Conservation (phyloP, 805 yeast genomes). For the Candida silvatica region DNA sequence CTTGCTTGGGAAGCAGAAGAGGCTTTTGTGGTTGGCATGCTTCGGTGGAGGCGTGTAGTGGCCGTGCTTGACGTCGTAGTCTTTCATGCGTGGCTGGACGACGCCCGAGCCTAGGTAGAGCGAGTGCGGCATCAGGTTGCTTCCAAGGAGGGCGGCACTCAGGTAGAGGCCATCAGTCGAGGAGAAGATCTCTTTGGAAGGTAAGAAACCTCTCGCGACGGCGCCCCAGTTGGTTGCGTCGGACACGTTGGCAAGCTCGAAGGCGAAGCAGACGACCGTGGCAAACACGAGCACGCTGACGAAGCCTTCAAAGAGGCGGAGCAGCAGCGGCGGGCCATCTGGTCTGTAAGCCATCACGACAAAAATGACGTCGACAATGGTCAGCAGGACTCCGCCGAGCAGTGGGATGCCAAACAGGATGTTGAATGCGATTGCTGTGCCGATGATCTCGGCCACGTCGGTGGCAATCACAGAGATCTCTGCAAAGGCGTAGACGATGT, state of each 20-base stretch:
- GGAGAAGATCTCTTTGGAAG: slow-evolving; percentile 35
- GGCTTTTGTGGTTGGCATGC: neutral
- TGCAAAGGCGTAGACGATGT: slow-evolving; percentile 64
- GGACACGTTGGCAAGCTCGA: slow-evolving; percentile 68
- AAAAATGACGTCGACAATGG: slow-evolving; percentile 78
- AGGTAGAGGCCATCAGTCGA: slow-evolving; percentile 64
- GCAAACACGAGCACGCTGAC: slow-evolving; percentile 72
- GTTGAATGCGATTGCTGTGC: slow-evolving; percentile 92
- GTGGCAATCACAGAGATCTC: slow-evolving; percentile 92
- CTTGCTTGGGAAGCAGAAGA: no score
- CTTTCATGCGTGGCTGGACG: slow-evolving; percentile 78
- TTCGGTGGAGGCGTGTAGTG: slow-evolving; percentile 33
- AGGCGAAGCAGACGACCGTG: slow-evolving; percentile 78
- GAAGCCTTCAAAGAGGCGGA: slow-evolving; percentile 73
- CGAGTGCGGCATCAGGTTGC: slow-evolving; percentile 94
- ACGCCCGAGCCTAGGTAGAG: slow-evolving; percentile 82
- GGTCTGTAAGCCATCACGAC: slow-evolving; percentile 87
- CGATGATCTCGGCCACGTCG: slow-evolving; percentile 94
- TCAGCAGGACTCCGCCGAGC: slow-evolving; percentile 73
- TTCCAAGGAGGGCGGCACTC: slow-evolving; percentile 82
- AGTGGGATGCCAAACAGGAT: slow-evolving; percentile 76
- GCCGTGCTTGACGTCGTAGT: slow-evolving; percentile 66
- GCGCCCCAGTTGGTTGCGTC: slow-evolving; percentile 41
- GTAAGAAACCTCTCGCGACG: slow-evolving; percentile 62
- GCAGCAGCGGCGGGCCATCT: slow-evolving; percentile 66